Base-by-base conservation (phyloP, 2,329 filamentous ascomycete genomes). In the Aspergillus sp. region DNA sequence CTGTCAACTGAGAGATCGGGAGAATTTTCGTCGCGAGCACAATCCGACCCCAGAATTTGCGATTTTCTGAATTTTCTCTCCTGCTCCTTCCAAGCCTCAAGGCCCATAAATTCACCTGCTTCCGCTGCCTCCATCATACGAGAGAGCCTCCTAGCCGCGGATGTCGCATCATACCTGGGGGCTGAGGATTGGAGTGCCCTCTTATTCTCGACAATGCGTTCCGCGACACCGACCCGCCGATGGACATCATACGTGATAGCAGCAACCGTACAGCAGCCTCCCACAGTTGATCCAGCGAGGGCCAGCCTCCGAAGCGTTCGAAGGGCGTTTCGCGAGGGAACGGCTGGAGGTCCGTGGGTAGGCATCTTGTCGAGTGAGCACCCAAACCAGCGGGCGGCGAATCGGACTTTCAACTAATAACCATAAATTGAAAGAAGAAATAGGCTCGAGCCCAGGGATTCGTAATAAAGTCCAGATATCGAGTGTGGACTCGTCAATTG, bases 91-190 rank as follows among this genome's bases (percentile, higher is more conserved):
- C 73, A 64, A 18, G 73, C 73, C 9, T 71, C 71, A 47, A 77
- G 48, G 0, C 75, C 73, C 55, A 72, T 68, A 42, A 77, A 77
- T 20, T 78, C 74, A 1, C 75, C 76, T 2, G 73, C 71, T 57
- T 78, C 77, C 2, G 77, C 76, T 3, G 75, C 74, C 47, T 76
- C 75, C 60, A 78, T 74, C 74, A 78, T 78, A 11, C 67, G 65
- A 6, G 72, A 69, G 9, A 78, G 64, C 38, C 71, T 66, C 42
- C 61, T 68, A 18, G 74, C 71, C 13, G 74, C 70, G 41, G 69
- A 66, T 20, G 70, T 72, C 47, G 75, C 71, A 74, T 74, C 68
- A 64, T 76, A 77, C 48, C 74, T 74, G 1, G 75, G 74, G 11
- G 74, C 73, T 32, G 74, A 74, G 36, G 74, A 69, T 52, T 75